Evolutionary conservation across 495 filamentous ascomycete genomes (phyloP).

Genomic region (Chaetomidium leptoderma): DNA sequence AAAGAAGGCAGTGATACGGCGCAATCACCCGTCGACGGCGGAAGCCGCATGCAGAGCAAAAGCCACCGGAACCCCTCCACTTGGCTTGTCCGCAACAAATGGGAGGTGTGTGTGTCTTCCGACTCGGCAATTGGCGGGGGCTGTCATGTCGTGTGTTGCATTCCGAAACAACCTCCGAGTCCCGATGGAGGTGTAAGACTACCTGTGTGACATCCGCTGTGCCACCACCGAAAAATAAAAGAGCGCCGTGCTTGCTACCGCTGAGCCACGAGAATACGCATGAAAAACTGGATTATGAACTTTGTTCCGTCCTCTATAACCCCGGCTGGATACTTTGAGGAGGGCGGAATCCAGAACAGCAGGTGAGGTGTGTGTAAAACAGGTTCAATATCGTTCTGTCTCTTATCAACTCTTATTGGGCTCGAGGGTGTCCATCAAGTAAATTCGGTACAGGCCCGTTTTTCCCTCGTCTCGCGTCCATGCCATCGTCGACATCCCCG

Average conservation of each 20-base stretch:
- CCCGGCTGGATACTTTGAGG: no score
- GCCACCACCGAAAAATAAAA: neutral
- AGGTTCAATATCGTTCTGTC: neutral
- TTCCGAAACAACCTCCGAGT: constrained; percentile 3
- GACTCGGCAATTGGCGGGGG: neutral
- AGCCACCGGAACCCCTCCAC: constrained; percentile 11
- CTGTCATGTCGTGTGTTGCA: neutral
- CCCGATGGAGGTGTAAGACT: constrained; percentile 1
- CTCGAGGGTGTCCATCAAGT: constrained; percentile 20
- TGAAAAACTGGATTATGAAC: neutral
- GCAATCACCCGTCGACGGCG: neutral
- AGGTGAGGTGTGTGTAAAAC: neutral
- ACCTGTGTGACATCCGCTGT: neutral
- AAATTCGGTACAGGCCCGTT: constrained; percentile 33
- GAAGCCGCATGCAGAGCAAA: neutral
- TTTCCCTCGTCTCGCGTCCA: constrained; percentile 26
- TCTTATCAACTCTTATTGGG: neutral
- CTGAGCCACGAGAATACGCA: neutral
- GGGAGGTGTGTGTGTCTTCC: neutral
- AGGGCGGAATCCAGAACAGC: no score
- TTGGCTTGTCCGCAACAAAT: constrained; percentile 10
- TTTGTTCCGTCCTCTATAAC: no score
- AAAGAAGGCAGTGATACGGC: neutral
- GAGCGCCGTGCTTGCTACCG: neutral
- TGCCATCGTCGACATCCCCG: neutral